These are phyloP conservation scores for Diaporthe citri DNA, from an alignment of 2,329 filamentous ascomycete species.

Conservation along the genomic window DNA sequence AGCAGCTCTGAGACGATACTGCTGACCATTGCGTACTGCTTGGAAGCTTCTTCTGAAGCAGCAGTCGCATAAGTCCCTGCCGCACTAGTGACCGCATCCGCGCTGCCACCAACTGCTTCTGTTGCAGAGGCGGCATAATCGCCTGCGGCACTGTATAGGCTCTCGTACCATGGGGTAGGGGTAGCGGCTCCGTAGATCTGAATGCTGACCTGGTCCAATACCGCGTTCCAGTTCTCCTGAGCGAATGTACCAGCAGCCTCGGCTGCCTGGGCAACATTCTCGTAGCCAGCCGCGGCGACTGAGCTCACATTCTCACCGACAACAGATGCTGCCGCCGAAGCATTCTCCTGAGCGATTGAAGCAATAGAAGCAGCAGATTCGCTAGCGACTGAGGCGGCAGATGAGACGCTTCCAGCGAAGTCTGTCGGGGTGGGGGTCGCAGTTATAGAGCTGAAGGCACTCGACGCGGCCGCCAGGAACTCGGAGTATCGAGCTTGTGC, in stretches of 20 bases:
- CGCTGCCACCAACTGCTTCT: conserved; percentile 52
- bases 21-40: conserved; percentile 78
- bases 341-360: conserved; percentile 52
- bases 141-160: conserved; percentile 59
- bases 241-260: conserved; percentile 49
- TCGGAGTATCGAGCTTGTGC: conserved; percentile 84
- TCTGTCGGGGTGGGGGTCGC: conserved; percentile 72
- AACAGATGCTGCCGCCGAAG: conserved; percentile 50
- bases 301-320: conserved; percentile 54
- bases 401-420: conserved; percentile 61
- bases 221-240: conserved; percentile 69
- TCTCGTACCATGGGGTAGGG: conserved; percentile 68
- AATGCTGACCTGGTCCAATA: conserved; percentile 74
- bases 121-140: conserved; percentile 72
- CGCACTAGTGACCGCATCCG: conserved; percentile 52
- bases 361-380: conserved; percentile 57
- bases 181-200: conserved; percentile 78
- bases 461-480: conserved; percentile 79
- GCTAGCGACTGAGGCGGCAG: conserved; percentile 59
- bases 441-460: conserved; percentile 71
- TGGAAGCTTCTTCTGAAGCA: conserved; percentile 69
- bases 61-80: conserved; percentile 72
- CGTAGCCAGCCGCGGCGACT: conserved; percentile 45
- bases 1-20: conserved; percentile 82
- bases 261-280: conserved; percentile 42